Conservation (phyloP, 2,329 filamentous ascomycete genomes). For the Biscogniauxia mediterranea region DNA sequence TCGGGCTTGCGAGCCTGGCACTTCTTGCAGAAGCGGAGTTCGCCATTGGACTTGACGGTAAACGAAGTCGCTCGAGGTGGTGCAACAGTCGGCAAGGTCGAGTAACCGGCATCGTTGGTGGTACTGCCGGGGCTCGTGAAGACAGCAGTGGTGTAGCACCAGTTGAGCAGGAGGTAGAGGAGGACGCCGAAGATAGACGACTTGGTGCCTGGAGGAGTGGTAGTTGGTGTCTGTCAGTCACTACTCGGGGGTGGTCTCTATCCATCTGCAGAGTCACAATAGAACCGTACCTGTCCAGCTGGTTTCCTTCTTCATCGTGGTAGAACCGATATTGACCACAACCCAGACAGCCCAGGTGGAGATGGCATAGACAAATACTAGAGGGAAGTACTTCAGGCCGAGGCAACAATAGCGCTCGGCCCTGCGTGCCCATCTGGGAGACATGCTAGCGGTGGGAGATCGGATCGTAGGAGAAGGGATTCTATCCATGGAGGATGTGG, state of each 20-base stretch:
- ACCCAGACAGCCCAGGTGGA: conserved; percentile 97
- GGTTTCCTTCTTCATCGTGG: conserved; percentile 42
- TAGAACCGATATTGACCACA: conserved; percentile 68
- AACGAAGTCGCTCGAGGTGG: conserved; percentile 65
- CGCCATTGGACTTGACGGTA: conserved; percentile 89
- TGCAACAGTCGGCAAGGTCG: conserved; percentile 73
- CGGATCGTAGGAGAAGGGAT: conserved; percentile 23
- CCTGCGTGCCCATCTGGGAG: conserved; percentile 64
- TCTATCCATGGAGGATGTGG: conserved; percentile 25
- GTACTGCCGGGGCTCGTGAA: conserved; percentile 85
- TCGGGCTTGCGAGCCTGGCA: conserved; percentile 94
- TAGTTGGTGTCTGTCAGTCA: too few relatives aligned
- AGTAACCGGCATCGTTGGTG: conserved; percentile 67
- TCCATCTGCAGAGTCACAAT: too few relatives aligned
- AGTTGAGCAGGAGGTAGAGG: conserved; percentile 78
- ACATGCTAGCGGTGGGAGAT: conserved; percentile 42
- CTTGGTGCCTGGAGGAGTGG: conserved; percentile 45
- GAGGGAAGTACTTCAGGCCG: conserved; percentile 77
- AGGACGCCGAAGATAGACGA: conserved; percentile 63
- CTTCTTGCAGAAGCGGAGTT: conserved; percentile 92
- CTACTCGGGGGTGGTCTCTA: too few relatives aligned
- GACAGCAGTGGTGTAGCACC: conserved; percentile 88
- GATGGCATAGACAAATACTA: conserved; percentile 82
- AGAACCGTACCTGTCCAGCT: conserved; percentile 60
- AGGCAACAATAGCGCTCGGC: conserved; percentile 82